phyloP scores from a whole-genome alignment of 306 rosid species.

The Fragaria vesca region DNA sequence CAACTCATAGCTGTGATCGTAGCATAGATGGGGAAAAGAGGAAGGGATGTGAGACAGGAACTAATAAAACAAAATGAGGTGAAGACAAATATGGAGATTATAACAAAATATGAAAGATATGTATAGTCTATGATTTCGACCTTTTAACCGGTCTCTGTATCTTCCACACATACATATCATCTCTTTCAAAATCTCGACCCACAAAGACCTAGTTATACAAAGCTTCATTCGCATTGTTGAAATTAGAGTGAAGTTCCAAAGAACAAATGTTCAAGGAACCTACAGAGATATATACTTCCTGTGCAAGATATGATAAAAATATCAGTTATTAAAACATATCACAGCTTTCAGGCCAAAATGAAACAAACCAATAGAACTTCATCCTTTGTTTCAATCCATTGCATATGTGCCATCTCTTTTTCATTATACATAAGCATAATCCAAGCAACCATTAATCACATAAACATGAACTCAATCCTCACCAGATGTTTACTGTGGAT shows the following conservation, averaged over 20 bases:
- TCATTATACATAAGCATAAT: neutral
- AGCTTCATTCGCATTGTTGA: neutral
- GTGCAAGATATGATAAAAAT: neutral
- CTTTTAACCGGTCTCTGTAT: neutral
- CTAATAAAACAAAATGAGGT: neutral
- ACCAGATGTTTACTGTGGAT: conserved; percentile 32
- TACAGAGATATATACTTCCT: neutral
- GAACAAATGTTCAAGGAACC: neutral
- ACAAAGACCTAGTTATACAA: neutral
- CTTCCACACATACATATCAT: neutral
- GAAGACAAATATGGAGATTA: neutral
- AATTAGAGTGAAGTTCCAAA: neutral
- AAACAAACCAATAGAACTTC: neutral
- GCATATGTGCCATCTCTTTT: neutral
- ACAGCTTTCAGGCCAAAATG: neutral
- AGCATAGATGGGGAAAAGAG: neutral
- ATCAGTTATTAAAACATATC: neutral
- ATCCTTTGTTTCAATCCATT: neutral
- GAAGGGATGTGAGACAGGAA: neutral
- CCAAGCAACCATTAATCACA: neutral
- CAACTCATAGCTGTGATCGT: neutral
- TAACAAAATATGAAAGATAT: neutral
- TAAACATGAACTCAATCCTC: conserved; percentile 12
- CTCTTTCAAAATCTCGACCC: neutral
- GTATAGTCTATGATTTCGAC: neutral